These are phyloP conservation scores for Haplosporangium sp. DNA, from an alignment of 371 early-diverging fungal genomes.

Conservation along the genomic window DNA sequence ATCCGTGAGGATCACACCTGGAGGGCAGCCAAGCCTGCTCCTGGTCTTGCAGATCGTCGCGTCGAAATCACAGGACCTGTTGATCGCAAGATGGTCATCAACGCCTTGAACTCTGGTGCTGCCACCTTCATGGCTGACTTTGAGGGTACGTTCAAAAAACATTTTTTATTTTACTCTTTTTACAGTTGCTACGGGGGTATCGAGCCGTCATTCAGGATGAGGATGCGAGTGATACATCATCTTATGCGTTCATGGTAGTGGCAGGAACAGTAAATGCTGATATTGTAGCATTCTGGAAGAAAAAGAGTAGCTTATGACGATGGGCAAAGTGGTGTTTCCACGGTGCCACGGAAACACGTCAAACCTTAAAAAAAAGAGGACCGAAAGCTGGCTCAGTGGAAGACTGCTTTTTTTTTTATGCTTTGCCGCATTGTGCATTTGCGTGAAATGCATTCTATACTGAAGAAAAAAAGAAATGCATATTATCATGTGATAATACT, in stretches of 20 bases:
- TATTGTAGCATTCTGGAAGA: too few species aligned
- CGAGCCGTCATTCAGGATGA: neutral
- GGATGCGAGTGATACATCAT: too few species aligned
- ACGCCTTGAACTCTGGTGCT: constrained; percentile 93
- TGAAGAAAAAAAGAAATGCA: too few species aligned
- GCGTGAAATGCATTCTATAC: too few species aligned
- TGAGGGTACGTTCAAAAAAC: constrained; percentile 69
- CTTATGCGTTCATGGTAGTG: too few species aligned
- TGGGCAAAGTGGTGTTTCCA: too few species aligned
- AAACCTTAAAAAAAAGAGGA: constrained; percentile 21
- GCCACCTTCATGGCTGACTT: constrained; percentile 96
- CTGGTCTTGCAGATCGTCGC: constrained; percentile 90
- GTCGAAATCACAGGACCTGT: constrained; percentile 98
- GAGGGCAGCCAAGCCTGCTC: constrained; percentile 89
- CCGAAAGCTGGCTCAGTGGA: constrained; percentile 30
- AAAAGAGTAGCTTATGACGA: too few species aligned
- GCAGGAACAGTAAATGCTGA: neutral
- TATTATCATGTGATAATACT: too few species aligned
- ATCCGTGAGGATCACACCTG: constrained; percentile 90
- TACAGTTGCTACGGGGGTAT: neutral
- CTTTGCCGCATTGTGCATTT: neutral
- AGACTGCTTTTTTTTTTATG: constrained; percentile 18
- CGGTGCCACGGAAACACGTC: too few species aligned
- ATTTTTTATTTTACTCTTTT: neutral
- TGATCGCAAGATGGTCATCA: constrained; percentile 98